Percentiles rank a stretch among this genome's conserved stretches.
phyloP scores from a whole-genome alignment of 2,329 filamentous ascomycete species.

The Aschersonia sp. region DNA sequence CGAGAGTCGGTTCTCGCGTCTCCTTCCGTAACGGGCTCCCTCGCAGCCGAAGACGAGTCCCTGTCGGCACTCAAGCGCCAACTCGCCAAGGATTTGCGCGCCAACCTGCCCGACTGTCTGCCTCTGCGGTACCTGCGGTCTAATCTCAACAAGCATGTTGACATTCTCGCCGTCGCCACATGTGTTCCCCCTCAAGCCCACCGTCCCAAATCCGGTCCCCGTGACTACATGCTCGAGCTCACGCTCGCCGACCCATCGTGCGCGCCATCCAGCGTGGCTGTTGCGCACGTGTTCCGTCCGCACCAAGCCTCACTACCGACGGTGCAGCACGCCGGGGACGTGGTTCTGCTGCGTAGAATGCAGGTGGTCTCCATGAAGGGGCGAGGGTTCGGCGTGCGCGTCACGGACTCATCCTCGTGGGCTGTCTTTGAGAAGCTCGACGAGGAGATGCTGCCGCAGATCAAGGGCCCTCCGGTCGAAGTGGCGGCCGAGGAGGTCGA shows the following conservation, averaged over 20 bases:
- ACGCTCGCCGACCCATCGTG: conserved; percentile 41
- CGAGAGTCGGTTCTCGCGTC: conserved; percentile 7
- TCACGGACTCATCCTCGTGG: conserved; percentile 44
- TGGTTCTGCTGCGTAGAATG: conserved; percentile 42
- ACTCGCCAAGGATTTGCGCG: conserved; percentile 29
- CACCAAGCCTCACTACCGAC: conserved; percentile 42
- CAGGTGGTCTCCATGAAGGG: conserved; percentile 36
- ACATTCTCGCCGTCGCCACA: conserved; percentile 41
- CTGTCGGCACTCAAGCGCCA: conserved; percentile 26
- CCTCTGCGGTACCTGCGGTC: conserved; percentile 36
- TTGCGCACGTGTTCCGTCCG: conserved; percentile 44
- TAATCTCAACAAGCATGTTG: conserved; percentile 31
- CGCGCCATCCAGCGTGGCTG: conserved; percentile 31
- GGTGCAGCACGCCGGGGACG: conserved; percentile 36
- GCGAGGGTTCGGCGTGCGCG: conserved; percentile 39
- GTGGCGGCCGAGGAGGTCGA: conserved; percentile 32
- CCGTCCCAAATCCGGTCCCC: conserved; percentile 40
- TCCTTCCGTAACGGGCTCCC: conserved; percentile 14
- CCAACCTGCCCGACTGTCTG: conserved; percentile 37
- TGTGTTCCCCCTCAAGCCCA: conserved; percentile 33
- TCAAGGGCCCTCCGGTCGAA: conserved; percentile 46
- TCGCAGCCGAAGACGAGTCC: conserved; percentile 10
- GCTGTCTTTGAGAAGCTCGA: conserved; percentile 40
- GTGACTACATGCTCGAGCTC: conserved; percentile 45
- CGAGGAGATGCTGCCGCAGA: conserved; percentile 29